Base-by-base conservation (phyloP, 2,329 filamentous ascomycete genomes). In the Fusarium annulatum region DNA sequence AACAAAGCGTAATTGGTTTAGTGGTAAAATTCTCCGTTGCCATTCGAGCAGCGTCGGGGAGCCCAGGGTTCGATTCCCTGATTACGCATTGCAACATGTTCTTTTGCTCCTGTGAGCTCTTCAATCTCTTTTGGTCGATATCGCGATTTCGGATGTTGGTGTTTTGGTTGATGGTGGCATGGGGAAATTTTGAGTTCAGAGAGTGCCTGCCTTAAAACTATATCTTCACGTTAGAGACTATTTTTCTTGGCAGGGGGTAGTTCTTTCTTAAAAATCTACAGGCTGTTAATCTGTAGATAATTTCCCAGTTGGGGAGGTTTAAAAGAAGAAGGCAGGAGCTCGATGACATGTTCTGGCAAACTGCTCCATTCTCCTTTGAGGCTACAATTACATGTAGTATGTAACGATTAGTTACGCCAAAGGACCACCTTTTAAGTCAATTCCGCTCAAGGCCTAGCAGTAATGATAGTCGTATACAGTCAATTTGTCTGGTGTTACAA, bases 81-180 rank as follows among this genome's bases (percentile, higher is more conserved):
- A 67, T 66, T 41, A 67, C 64, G 64, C 64, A 67, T n/a, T 38
- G 26, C 6, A 38, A 21, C 5, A 1, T 42, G 12, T 41, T 21
- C 30, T 52, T 67, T 60, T 52, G 51, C 15, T 18, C 19, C 9
- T 3, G 1, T n/a, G 12, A 15, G 38, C 14, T 48, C 16, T 36
- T n/a, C 8, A 7, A 28, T 33, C 7, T 51, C 45, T 64, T 60
- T 64, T 60, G 30, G 61, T 18, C 16, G 19, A n/a, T 39, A 16
- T 46, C 15, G 21, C 26, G 36, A 34, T 41, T n/a, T 28, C 39
- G 28, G 11, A 18, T 38, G 18, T 28, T 41, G 36, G 28, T 56
- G 23, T 61, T 53, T 21, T 41, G 41, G 21, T 26, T 21, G 16
- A 23, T 14, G 26, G 42, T 39, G 18, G 39, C 15, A n/a, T 8